Base-by-base conservation (phyloP, 179 eudicot species). In the Silene noctiflora region DNA sequence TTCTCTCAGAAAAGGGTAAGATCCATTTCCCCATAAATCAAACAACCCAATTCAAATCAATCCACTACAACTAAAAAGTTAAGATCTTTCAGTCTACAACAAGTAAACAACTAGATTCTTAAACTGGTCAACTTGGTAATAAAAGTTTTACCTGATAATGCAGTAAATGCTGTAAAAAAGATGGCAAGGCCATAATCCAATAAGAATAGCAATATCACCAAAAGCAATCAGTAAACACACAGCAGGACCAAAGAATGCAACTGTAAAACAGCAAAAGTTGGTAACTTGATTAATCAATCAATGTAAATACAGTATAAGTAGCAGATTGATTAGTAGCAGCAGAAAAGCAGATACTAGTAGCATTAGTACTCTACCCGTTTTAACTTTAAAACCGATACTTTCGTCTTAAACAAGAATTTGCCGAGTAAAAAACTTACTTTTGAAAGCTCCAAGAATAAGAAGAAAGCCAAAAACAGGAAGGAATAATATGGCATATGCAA, bases 181-280 rank as follows among this genome's bases (percentile, higher is more conserved):
- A 78, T 82, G 84, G 71, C 79, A 82, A 71, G 84, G 84, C 84
- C 79, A 82, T 71, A 82, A 67, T 21, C 79, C 82, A 71, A 82
- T 71, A 3, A 82, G 79, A 67, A 82, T 53, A 82, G 65, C 82
- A 71, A 75, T 82, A 46, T 65, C 84, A 7, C 84, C 84, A 78
- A 82, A 75, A 55, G 84, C 84, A 21, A 82, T 78, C 31, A 82
- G 69, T 67, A 82, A 60, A 71, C 80, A 82, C 20, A 82, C 84
- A 71, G 31, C 46, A 4, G 84, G 84, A 58, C 77, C 13, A 63
- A 82, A 74, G 63, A 82, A 71, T 64, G 82, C 84, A 78, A 81
- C 84, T 82, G 82, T 77, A 82, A 71, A 55, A 44, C 51, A 44
- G 51, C 51, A 44, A 55, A 55, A 17, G 20, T 55, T 53, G 58